Evolutionary conservation across 2,329 filamentous ascomycete genomes (phyloP), one percentile per base, ranked within the genome.

Genomic region (Colletotrichum siamense): DNA sequence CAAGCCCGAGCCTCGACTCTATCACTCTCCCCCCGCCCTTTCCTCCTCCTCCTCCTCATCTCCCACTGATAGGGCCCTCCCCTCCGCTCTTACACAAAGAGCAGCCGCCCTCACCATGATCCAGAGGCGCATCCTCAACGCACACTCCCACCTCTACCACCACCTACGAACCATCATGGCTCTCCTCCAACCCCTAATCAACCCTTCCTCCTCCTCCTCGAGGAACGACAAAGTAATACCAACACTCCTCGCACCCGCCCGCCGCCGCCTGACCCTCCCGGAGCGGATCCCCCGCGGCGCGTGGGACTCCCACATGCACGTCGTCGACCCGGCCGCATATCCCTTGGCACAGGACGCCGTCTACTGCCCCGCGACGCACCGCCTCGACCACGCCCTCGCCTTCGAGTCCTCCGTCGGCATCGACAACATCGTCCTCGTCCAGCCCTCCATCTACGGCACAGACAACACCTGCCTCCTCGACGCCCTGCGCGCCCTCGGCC

Each of bases 281-380:
- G 73, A 76, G 26, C 77, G 76, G 36, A 85, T 88, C 71, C 88
- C 89, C 5, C 73, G 77, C 16, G 84, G 84, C 16, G 85, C 91
- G 72, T 93, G 91, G 91, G 91, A 92, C 80, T 89, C 88, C 67
- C 91, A 93, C 81, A 93, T 93, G 90, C 92, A 93, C 81, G 87
- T 93, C 39, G 86, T 92, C 65, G 89, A 92, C 69, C 90, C 89
- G 0, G 79, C 83, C 24, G 81, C 81, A 9, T 93, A 90, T 79
- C 87, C 89, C 2, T 81, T 92, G 10, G 83, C 85, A 30, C 76
- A 85, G 9, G 80, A 83, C 34, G 91, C 91, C 39, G 83, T 85
- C 77, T 93, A 93, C 82, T 82, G 82, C 22, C 91, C 91, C 5
- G 80, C 81, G 4, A 79, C 86, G 15, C 88, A 91, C 79, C 89